Conservation (phyloP, 805 yeast species). For the Pichia cabralensis region DNA sequence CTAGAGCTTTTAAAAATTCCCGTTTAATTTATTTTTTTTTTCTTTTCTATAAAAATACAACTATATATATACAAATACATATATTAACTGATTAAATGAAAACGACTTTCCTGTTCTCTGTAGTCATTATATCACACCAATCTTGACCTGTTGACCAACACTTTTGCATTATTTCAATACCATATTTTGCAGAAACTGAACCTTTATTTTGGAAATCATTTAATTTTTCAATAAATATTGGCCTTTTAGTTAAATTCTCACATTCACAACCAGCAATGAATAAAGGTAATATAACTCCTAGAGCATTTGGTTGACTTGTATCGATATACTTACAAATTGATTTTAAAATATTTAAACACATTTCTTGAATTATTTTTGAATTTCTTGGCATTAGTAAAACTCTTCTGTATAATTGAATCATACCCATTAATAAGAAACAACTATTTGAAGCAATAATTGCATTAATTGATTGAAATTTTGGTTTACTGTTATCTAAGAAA, state of each 20-base stretch:
- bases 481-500: conserved; percentile 4
- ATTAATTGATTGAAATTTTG: conserved; percentile 12
- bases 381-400: conserved; percentile 37
- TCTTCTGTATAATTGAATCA: conserved; percentile 47
- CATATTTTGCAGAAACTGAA: conserved; percentile 23
- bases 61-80: too few relatives aligned
- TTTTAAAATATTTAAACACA: conserved; percentile 32
- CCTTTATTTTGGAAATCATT: conserved; percentile 33
- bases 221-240: conserved; percentile 32
- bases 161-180: conserved; percentile 32
- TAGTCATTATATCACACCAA: conserved; percentile 40
- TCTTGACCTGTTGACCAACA: conserved; percentile 46
- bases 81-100: conserved; percentile 25
- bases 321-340: conserved; percentile 32
- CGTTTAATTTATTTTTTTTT: background rate
- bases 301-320: conserved; percentile 39
- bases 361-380: conserved; percentile 38
- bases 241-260: conserved; percentile 26
- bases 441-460: conserved; percentile 38
- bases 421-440: conserved; percentile 42
- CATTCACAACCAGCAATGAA: conserved; percentile 55
- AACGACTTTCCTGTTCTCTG: conserved; percentile 34
- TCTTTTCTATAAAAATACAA: background rate
- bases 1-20: too few relatives aligned
- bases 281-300: conserved; percentile 44